Evolutionary conservation across 1,139 yeast species (phyloP).

Genomic region (Lodderomyces parapsilosis): DNA sequence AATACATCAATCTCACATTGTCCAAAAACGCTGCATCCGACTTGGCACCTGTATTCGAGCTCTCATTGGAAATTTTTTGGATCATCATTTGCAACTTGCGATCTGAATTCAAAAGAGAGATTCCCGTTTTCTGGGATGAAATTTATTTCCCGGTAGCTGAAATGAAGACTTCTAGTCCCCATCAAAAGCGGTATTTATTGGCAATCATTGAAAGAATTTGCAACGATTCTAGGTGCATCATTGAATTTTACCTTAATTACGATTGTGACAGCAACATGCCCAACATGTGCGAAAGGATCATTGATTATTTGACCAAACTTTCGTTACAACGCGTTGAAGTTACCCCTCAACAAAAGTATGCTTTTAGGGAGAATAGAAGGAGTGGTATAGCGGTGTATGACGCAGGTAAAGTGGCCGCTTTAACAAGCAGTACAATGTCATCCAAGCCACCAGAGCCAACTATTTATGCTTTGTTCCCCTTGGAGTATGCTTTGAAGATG

Average conservation of each 20-base stretch:
- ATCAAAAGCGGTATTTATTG: constrained; percentile 85
- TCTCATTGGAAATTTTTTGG: constrained; percentile 93
- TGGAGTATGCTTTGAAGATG: constrained; percentile 83
- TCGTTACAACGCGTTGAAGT: constrained; percentile 74
- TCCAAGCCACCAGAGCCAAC: constrained; percentile 67
- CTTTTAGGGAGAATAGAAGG: constrained; percentile 61
- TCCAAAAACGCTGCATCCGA: constrained; percentile 94
- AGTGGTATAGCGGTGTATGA: constrained; percentile 74
- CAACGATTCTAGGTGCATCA: constrained; percentile 84
- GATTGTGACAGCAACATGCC: constrained; percentile 89
- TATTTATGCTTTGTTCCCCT: constrained; percentile 54
- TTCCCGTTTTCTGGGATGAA: constrained; percentile 90
- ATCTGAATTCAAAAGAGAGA: constrained; percentile 84
- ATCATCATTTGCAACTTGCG: constrained; percentile 77
- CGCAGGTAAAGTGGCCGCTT: constrained; percentile 66
- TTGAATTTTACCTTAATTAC: constrained; percentile 90
- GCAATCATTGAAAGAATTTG: constrained; percentile 77
- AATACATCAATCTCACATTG: constrained; percentile 76
- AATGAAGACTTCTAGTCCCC: constrained; percentile 85
- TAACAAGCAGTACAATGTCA: constrained; percentile 66
- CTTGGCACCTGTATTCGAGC: constrained; percentile 87
- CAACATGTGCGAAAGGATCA: constrained; percentile 78
- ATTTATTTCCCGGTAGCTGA: constrained; percentile 94
- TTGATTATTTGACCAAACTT: constrained; percentile 73
- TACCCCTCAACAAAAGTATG: constrained; percentile 64